Conservation (phyloP, 164 flowering plant genomes). For the Annona squamosa region DNA sequence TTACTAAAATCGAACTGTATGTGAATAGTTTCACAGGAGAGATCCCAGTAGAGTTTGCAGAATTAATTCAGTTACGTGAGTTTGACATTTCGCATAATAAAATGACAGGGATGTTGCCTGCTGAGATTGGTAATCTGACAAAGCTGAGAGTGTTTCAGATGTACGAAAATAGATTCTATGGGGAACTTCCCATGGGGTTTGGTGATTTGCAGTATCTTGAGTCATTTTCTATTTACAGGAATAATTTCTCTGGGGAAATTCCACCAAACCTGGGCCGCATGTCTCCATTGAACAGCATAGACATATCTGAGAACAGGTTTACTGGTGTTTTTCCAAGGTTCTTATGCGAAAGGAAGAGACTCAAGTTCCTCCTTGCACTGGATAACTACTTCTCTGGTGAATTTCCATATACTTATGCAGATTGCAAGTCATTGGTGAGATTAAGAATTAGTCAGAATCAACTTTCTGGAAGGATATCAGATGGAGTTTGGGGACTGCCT, state of each 20-base stretch:
- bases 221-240: slow-evolving; percentile 56
- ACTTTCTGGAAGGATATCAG: slow-evolving; percentile 56
- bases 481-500: slow-evolving; percentile 72
- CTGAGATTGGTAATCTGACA: slow-evolving; percentile 48
- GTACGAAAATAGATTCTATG: slow-evolving; percentile 54
- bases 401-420: slow-evolving; percentile 55
- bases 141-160: slow-evolving; percentile 57
- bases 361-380: slow-evolving; percentile 57
- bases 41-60: slow-evolving; percentile 53
- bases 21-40: slow-evolving; percentile 62
- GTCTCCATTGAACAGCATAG: slow-evolving; percentile 54
- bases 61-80: slow-evolving; percentile 54
- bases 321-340: slow-evolving; percentile 67
- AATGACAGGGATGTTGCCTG: slow-evolving; percentile 58
- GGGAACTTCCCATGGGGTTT: slow-evolving; percentile 67
- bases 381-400: slow-evolving; percentile 65
- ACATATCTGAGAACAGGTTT: slow-evolving; percentile 84
- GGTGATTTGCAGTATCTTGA: slow-evolving; percentile 51
- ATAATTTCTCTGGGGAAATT: slow-evolving; percentile 64
- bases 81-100: slow-evolving; percentile 71
- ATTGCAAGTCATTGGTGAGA: slow-evolving; percentile 62
- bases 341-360: slow-evolving; percentile 46
- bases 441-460: slow-evolving; percentile 56
- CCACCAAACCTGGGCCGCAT: slow-evolving; percentile 71
- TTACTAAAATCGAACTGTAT: slow-evolving; percentile 67